Base-by-base conservation (phyloP, 306 rosid species). In the Senna siamea region DNA sequence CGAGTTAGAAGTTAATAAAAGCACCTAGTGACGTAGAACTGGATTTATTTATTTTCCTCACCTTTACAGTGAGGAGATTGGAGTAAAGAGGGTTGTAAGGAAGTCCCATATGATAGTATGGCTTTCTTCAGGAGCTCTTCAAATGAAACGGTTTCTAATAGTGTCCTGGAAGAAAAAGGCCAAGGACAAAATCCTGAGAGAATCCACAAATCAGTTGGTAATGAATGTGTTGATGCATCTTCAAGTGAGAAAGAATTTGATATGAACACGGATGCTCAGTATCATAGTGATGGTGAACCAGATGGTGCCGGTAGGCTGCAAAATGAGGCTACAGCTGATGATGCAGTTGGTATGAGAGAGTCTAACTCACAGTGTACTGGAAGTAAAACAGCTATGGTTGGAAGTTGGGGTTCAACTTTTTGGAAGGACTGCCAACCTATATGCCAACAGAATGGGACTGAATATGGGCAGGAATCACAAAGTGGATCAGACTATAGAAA, bases 341-440 rank as follows among this genome's bases (percentile, higher is more conserved):
- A 81, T 69, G 84, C 67, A 57, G 81, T 72, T 73, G 81, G 76
- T 78, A 32, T 70, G 48, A 78, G 88, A 76, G 85, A 74, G 40
- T 66, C 92, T 18, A 88, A 82, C 84, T 81, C 83, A 40, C 89
- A 79, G 53, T 62, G 83, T 70, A 59, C 89, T 81, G 93, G 86
- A 75, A 92, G 93, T 84, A 88, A 88, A 81, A 80, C 85, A 23
- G 82, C 83, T 40, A 66, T 79, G 76, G 79, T 82, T 30, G 96
- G 97, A 78, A 87, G 85, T 83, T 95, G 99, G 99, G 99, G 99
- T 78, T 89, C 99, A 7, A 87, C 84, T 23, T 95, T 95, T 87
- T 95, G 97, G 97, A 88, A 95, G 88, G 98, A 92, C 81, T 92
- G 96, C 78, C 93, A 85, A 61, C 99, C 97, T 64, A 73, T 82